Evolutionary conservation across 2,329 filamentous ascomycete species (phyloP).

Genomic region (Aspergillus sp.): DNA sequence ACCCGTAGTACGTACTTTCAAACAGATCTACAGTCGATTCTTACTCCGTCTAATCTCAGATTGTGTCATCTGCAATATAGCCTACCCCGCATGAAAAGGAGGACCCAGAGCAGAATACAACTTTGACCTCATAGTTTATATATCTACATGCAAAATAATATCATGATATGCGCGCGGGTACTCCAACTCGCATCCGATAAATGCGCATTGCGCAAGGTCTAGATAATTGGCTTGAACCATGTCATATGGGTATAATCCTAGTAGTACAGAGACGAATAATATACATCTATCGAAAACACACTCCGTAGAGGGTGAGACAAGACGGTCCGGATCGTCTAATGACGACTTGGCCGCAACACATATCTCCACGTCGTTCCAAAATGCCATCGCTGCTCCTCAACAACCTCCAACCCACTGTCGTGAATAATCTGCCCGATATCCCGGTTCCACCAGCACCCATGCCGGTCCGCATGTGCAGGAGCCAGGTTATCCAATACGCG

Average conservation of each 20-base stretch:
- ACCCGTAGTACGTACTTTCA: background rate
- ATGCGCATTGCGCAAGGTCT: background rate
- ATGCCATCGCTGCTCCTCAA: constrained; percentile 48
- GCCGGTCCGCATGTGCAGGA: constrained; percentile 48
- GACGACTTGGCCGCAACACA: constrained; percentile 35
- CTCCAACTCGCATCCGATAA: background rate
- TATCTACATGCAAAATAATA: background rate
- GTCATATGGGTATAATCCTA: background rate
- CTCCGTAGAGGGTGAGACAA: background rate
- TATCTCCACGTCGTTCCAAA: constrained; percentile 51
- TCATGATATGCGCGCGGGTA: background rate
- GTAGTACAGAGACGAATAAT: background rate
- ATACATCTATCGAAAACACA: background rate
- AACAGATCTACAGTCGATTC: background rate
- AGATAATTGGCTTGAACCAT: background rate
- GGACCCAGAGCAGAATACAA: too few relatives aligned
- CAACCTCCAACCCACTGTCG: constrained; percentile 48
- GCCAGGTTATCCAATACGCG: constrained; percentile 48
- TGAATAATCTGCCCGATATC: constrained; percentile 51
- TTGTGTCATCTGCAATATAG: too few relatives aligned
- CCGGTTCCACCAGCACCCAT: constrained; percentile 55
- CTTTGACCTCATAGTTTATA: too few relatives aligned
- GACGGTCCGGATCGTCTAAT: background rate
- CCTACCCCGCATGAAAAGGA: too few relatives aligned
- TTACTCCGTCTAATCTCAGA: too few relatives aligned